Percentiles rank a stretch among this genome's conserved stretches.
phyloP scores from a whole-genome alignment of 2,329 filamentous ascomycete genomes.

The Colletotrichum spinosum region DNA sequence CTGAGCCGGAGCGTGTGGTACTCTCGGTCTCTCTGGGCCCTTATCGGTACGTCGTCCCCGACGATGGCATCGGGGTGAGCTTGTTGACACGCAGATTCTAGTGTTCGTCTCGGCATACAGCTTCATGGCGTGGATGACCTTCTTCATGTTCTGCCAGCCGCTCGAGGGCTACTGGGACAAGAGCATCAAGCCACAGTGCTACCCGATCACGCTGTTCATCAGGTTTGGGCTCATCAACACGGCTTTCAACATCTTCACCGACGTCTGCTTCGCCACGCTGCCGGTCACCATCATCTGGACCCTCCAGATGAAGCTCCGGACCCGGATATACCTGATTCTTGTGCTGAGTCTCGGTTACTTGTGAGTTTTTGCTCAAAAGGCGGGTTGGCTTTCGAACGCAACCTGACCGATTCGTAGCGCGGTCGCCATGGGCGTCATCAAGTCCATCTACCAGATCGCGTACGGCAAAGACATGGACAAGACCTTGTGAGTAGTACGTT shows the following conservation, averaged over 20 bases:
- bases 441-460: conserved; percentile 49
- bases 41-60: conserved; percentile 33
- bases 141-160: conserved; percentile 21
- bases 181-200: conserved; percentile 20
- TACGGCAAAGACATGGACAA: conserved; percentile 6
- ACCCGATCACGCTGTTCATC: conserved; percentile 20
- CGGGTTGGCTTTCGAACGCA: no score
- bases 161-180: conserved; percentile 22
- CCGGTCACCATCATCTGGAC: conserved; percentile 55
- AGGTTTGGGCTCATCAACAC: conserved; percentile 16
- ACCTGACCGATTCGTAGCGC: conserved; percentile 42
- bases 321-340: conserved; percentile 52
- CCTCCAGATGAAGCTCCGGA: conserved; percentile 50
- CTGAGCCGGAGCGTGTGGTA: conserved; percentile 42
- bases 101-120: conserved; percentile 40
- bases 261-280: conserved; percentile 55
- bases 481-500: background rate
- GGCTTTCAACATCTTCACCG: conserved; percentile 55
- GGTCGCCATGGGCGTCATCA: conserved; percentile 52
- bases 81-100: background rate
- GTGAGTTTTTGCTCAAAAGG: background rate
- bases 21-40: conserved; percentile 40
- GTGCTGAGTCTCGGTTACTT: conserved; percentile 33
- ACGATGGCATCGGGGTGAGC: rapidly evolving
- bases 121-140: conserved; percentile 37